Base-by-base conservation (phyloP, 202 grass and related monocot genomes). In the Zoysia matrella region DNA sequence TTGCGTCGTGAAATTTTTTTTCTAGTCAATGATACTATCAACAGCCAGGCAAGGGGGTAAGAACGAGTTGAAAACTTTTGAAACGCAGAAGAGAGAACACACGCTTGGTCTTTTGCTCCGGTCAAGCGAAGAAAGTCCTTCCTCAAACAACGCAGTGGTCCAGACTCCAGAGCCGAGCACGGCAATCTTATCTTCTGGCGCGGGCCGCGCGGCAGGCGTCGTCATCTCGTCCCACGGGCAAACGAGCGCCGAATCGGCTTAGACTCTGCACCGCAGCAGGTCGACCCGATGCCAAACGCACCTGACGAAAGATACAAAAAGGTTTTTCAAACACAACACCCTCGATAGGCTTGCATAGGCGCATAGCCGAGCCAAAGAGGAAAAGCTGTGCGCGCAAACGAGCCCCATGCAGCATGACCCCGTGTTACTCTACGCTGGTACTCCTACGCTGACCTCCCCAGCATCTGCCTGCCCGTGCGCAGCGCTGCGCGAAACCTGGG, bases 141-240 rank as follows among this genome's bases (percentile, higher is more conserved):
- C 7, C 55, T 68, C 71, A 48, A 0, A 56, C 46, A 0, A 7
- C 39, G 51, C 52, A 16, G 53, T 78, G 85, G 74, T 83, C 73
- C 67, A 82, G 51, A 15, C 30, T 30, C 22, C 22, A 30, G 22
- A 30, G 22, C 22, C 22, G 22, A 30, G 22, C 6, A 18, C 13
- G 65, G 22, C 79, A 36, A 55, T 9, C 52, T 73, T 16, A 67
- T 72, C 65, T 49, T 5, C 12, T 72, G 66, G 12, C 45, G 14
- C 69, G 47, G 18, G 76, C 22, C 22, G 22, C 22, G 22, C 22
- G 22, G 22, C 22, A 30, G 22, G 18, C 60, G 44, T 51, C 67
- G 43, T 11, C 60, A 16, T 48, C 58, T 67, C 68, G 42, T 48
- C 69, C 75, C 69, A 51, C 52, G 9, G 78, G 5, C 81, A 52